Percentiles rank a stretch among this genome's conserved stretches.
phyloP scores from a whole-genome alignment of 495 filamentous ascomycete genomes.

The Immersiella caudata region DNA sequence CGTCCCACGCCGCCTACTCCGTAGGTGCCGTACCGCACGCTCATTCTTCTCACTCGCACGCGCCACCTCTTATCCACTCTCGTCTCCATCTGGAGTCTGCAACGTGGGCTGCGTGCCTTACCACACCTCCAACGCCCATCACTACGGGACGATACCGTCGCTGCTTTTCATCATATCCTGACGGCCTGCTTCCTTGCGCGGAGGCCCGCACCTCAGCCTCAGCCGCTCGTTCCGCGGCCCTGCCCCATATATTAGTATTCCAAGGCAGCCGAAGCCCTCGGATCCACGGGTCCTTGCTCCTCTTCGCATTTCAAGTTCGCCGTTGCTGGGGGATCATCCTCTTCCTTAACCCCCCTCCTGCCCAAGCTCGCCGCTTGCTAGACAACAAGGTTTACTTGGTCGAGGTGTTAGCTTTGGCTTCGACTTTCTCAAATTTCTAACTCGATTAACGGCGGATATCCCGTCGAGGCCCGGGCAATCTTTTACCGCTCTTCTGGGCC shows the following conservation, averaged over 20 bases:
- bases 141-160: background rate
- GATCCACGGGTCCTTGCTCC: conserved; percentile 1
- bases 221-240: conserved; percentile 27
- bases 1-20: conserved; percentile 8
- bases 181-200: background rate
- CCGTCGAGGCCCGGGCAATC: conserved; percentile 1
- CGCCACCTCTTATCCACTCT: background rate
- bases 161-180: background rate
- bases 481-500: background rate
- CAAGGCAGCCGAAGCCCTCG: background rate
- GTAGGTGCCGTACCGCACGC: no score
- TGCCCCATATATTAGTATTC: background rate
- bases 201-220: conserved; percentile 22
- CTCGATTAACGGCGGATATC: background rate
- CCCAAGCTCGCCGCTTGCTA: background rate
- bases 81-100: background rate
- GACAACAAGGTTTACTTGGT: background rate
- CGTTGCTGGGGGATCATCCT: background rate
- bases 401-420: background rate
- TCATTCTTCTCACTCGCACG: background rate
- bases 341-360: background rate
- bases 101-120: background rate
- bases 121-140: background rate
- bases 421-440: background rate
- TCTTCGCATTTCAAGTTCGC: background rate